Percentiles rank a stretch among this genome's conserved stretches.
phyloP scores from a whole-genome alignment of 306 rosid species.

The Mucuna pruriens region DNA sequence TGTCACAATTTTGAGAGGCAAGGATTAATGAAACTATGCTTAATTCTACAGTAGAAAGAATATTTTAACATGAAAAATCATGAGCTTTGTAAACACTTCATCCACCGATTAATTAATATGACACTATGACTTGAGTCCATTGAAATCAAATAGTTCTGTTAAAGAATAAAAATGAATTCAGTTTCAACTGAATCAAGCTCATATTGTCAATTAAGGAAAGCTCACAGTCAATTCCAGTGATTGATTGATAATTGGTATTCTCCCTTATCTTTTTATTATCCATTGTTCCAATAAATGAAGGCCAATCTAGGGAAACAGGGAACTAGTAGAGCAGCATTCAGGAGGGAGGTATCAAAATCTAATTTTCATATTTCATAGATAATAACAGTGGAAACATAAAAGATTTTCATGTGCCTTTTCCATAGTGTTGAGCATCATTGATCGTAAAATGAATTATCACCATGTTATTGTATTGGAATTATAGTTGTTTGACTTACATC shows the following conservation, averaged over 20 bases:
- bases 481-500: slow-evolving; percentile 66
- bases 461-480: slow-evolving; percentile 10
- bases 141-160: slow-evolving; percentile 6
- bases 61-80: slow-evolving; percentile 10
- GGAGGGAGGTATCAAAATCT: slow-evolving; percentile 10
- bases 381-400: slow-evolving; percentile 2
- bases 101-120: slow-evolving; percentile 14
- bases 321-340: slow-evolving; percentile 5
- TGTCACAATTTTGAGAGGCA: background rate
- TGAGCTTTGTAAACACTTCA: slow-evolving; percentile 13
- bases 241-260: slow-evolving; percentile 13
- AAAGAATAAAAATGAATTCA: slow-evolving; percentile 29
- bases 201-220: slow-evolving; percentile 10
- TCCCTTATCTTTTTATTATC: background rate
- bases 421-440: slow-evolving; percentile 4
- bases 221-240: slow-evolving; percentile 4
- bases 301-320: background rate
- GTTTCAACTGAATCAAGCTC: background rate
- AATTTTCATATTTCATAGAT: slow-evolving; percentile 1
- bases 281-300: slow-evolving; percentile 3
- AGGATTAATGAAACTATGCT: background rate
- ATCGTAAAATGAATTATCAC: slow-evolving; percentile 29
- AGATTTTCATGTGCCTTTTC: slow-evolving; percentile 1
- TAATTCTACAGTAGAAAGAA: background rate
- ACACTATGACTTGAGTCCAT: background rate